Percentiles rank a stretch among this genome's conserved stretches.
phyloP scores from a whole-genome alignment of 2,329 filamentous ascomycete species.

The Pleoardoris graminearum region DNA sequence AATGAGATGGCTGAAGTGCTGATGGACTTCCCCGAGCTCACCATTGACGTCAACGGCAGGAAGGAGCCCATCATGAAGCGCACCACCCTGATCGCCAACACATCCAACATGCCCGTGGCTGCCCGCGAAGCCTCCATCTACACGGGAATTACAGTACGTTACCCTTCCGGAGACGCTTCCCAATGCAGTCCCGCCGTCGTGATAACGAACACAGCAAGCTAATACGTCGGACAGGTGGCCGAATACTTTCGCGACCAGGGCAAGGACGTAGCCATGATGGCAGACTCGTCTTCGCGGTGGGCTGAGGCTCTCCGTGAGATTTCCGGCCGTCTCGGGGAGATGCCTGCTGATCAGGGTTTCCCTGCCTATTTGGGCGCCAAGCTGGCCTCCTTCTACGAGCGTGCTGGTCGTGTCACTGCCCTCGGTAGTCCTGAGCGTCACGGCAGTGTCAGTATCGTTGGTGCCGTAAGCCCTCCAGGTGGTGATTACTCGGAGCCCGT shows the following conservation, averaged over 20 bases:
- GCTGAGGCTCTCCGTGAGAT: slow-evolving; percentile 98
- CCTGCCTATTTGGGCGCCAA: slow-evolving; percentile 96
- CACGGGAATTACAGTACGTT: slow-evolving; percentile 60
- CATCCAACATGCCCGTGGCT: slow-evolving; percentile 99
- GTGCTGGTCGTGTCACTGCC: slow-evolving; percentile 82
- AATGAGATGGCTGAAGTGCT: slow-evolving; percentile 99
- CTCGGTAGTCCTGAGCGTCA: slow-evolving; percentile 86
- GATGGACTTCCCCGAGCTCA: slow-evolving; percentile 99
- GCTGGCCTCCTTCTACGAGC: slow-evolving; percentile 98
- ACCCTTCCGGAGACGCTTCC: background rate
- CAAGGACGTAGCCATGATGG: slow-evolving; percentile 99
- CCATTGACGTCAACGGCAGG: slow-evolving; percentile 90
- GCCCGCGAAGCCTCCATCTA: slow-evolving; percentile 99
- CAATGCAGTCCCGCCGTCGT: too few species aligned
- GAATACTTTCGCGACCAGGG: slow-evolving; percentile 98
- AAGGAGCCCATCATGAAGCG: slow-evolving; percentile 99
- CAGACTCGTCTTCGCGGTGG: slow-evolving; percentile 97
- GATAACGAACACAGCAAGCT: too few species aligned
- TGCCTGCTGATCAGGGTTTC: slow-evolving; percentile 99
- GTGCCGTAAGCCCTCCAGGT: slow-evolving; percentile 93
- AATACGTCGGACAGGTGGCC: too few species aligned
- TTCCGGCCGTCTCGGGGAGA: slow-evolving; percentile 97
- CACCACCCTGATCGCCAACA: slow-evolving; percentile 97
- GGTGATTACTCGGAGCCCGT: slow-evolving; percentile 99
- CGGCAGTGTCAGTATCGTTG: slow-evolving; percentile 96